Conservation (phyloP, 495 filamentous ascomycete genomes). For the Aspergillus ellipticus region DNA sequence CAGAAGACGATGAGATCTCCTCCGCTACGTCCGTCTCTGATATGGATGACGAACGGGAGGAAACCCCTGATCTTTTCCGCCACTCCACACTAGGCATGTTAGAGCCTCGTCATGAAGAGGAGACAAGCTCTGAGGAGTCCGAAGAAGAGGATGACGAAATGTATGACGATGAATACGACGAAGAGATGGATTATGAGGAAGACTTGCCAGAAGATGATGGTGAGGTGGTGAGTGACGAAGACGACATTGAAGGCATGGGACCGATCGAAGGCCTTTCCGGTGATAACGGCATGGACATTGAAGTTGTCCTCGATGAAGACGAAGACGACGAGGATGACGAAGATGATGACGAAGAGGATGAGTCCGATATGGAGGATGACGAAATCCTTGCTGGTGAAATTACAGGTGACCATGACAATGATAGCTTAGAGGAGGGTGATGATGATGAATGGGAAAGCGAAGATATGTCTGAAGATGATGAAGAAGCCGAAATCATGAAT, state of each 20-base stretch:
- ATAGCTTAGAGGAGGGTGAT: slow-evolving; percentile 53
- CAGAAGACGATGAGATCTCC: slow-evolving; percentile 82
- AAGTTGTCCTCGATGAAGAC: slow-evolving; percentile 78
- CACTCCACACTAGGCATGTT: slow-evolving; percentile 95
- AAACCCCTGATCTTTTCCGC: slow-evolving; percentile 94
- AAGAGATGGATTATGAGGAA: slow-evolving; percentile 89
- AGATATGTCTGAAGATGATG: slow-evolving; percentile 51
- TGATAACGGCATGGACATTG: slow-evolving; percentile 71
- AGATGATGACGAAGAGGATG: slow-evolving; percentile 64
- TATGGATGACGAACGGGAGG: slow-evolving; percentile 82
- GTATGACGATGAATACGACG: slow-evolving; percentile 79
- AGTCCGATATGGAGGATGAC: slow-evolving; percentile 53
- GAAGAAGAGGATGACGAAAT: slow-evolving; percentile 78
- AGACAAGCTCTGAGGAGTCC: slow-evolving; percentile 60
- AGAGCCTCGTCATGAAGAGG: slow-evolving; percentile 76
- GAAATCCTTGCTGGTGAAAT: slow-evolving; percentile 53
- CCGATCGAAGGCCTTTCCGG: slow-evolving; percentile 81
- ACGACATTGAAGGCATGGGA: slow-evolving; percentile 73
- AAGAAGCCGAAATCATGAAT: slow-evolving; percentile 52
- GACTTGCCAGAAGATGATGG: slow-evolving; percentile 73
- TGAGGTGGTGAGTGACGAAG: slow-evolving; percentile 84
- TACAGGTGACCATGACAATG: slow-evolving; percentile 62
- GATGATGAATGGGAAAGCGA: slow-evolving; percentile 62
- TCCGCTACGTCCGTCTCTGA: slow-evolving; percentile 88
- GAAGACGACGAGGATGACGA: slow-evolving; percentile 59